These are phyloP conservation scores for Peribolospora kevripleyi DNA, from an alignment of 768 basidiomycete genomes.

Conservation along the genomic window DNA sequence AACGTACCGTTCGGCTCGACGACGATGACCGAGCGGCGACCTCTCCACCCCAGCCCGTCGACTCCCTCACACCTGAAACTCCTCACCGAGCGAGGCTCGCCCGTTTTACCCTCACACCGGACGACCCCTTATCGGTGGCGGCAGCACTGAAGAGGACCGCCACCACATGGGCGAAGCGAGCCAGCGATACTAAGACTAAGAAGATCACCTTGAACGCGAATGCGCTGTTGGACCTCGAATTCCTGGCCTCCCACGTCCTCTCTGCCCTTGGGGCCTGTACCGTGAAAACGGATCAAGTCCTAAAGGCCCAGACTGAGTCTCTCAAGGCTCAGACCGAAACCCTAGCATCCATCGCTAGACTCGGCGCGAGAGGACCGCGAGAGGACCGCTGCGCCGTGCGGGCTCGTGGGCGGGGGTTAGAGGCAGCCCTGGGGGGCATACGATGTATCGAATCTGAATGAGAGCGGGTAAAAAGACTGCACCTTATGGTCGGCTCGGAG, in stretches of 20 bases:
- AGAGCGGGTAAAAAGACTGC: too few species aligned
- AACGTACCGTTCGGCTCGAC: neutral
- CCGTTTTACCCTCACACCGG: neutral
- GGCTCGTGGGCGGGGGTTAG: too few species aligned
- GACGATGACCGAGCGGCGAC: neutral
- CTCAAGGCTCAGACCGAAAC: too few species aligned
- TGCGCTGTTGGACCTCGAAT: neutral
- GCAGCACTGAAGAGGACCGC: too few species aligned
- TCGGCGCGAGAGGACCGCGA: too few species aligned
- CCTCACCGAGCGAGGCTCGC: constrained; percentile 1
- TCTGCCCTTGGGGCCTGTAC: neutral
- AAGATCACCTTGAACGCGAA: neutral
- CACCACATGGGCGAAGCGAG: neutral
- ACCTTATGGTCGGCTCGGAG: too few species aligned
- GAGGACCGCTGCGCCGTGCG: too few species aligned
- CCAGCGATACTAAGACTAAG: neutral
- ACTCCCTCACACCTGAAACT: neutral
- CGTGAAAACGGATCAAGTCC: neutral
- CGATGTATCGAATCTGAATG: too few species aligned
- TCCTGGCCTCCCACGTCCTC: neutral
- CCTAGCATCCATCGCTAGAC: too few species aligned
- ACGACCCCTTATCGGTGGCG: constrained; percentile 1
- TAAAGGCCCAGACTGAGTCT: too few species aligned
- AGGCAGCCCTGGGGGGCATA: too few species aligned
- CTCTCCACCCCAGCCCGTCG: neutral